A percentile compares a stretch with the other conserved stretches of the same genome.
Evolutionary conservation across 148 eudicot species (phyloP).

Genomic region (Camellia sinensis): DNA sequence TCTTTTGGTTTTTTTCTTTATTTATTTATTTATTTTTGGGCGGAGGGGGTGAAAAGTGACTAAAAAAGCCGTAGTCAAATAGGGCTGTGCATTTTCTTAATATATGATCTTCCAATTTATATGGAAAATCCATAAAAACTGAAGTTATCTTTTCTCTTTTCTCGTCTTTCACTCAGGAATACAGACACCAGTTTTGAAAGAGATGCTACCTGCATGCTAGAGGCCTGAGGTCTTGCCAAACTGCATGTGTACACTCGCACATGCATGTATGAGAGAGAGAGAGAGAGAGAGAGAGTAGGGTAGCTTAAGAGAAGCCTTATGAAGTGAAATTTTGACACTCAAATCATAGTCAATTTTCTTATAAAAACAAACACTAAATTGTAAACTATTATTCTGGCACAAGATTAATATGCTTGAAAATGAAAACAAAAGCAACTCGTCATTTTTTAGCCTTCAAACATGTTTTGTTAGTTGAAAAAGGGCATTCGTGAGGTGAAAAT

Average conservation of each 20-base stretch:
- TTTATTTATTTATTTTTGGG: no score
- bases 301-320: neutral
- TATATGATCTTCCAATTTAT: neutral
- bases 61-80: no score
- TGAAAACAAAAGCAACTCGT: no score
- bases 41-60: no score
- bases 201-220: neutral
- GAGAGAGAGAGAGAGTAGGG: neutral
- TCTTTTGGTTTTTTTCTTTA: no score
- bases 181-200: neutral
- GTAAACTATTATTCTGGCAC: no score
- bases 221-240: neutral
- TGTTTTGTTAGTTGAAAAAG: no score
- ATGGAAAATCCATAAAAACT: neutral
- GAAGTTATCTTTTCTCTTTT: neutral
- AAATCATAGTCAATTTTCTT: neutral
- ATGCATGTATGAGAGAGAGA: neutral
- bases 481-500: no score
- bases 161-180: neutral
- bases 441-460: no score
- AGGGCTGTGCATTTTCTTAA: neutral
- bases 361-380: no score
- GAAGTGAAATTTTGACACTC: neutral
- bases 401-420: no score
- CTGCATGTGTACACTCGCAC: neutral